Evolutionary conservation across 2,329 filamentous ascomycete genomes (phyloP), one percentile per base, ranked within the genome.

Genomic region (Neofusicoccum ribis): DNA sequence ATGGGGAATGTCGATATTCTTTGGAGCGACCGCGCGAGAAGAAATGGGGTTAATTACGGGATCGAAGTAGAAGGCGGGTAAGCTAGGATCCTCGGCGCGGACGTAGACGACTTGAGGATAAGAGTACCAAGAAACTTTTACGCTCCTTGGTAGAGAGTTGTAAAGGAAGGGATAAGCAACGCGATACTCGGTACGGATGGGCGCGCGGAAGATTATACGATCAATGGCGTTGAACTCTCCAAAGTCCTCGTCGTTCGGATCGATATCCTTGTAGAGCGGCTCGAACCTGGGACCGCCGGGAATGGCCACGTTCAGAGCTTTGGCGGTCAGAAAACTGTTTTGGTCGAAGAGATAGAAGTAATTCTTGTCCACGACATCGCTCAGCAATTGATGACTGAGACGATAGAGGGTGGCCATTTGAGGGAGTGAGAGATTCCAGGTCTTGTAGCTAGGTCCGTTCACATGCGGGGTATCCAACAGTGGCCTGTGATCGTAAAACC

Each of bases 221-320:
- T 99, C 95, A 72, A 99, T 99, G 39, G 95, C 95, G 74, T 99
- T 99, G 84, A 99, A 99, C 79, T 99, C 95, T 79, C 95, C 95
- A 79, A 99, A 99, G 75, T 99, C 95, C 78, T 99, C 95, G 71
- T 98, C 94, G 72, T 99, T 99, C 1, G 95, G 95, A 77, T 99
- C 93, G 67, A 99, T 93, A 72, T 99, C 95, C 80, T 99, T 99
- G 84, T 97, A 99, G 20, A 99, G 78, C 27, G 95, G 95, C 79
- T 99, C 95, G 69, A 99, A 99, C 36, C 95, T 89, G 67, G 95
- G 95, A 9, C 95, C 96, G 75, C 95, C 95, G n/a, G 95, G 95
- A 63, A 99, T 92, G 9, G 96, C 94, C 61, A 99, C 94, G 71
- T 99, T 99, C 49, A 99, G 83, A 0, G 95, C 95, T 79, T 99